Evolutionary conservation across 805 yeast species (phyloP).

Genomic region (Wickerhamomyces silvicola): DNA sequence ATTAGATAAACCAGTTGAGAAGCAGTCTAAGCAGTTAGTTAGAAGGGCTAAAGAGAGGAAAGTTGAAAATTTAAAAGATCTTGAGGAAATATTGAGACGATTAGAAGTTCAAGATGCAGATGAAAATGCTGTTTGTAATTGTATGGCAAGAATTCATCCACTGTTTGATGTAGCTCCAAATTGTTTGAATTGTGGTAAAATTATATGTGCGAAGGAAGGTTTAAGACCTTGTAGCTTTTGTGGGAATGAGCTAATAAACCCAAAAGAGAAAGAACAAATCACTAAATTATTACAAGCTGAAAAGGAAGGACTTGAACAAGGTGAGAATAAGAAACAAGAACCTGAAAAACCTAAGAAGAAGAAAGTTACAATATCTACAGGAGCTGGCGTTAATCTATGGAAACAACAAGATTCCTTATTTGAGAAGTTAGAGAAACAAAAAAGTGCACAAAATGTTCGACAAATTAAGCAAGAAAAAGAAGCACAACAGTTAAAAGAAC

Average conservation of each 20-base stretch:
- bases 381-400: conserved; percentile 61
- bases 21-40: conserved; percentile 24
- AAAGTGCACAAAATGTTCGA: conserved; percentile 26
- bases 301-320: conserved; percentile 36
- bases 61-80: conserved; percentile 53
- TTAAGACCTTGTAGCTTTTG: conserved; percentile 86
- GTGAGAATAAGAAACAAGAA: conserved; percentile 9
- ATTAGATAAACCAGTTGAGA: conserved; percentile 32
- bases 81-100: conserved; percentile 54
- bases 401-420: conserved; percentile 62
- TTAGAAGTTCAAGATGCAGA: conserved; percentile 34
- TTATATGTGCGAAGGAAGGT: conserved; percentile 87
- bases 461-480: conserved; percentile 30
- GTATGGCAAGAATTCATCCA: conserved; percentile 87
- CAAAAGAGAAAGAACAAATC: conserved; percentile 56
- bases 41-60: conserved; percentile 36
- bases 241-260: conserved; percentile 56
- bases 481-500: conserved; percentile 32
- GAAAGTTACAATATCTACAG: conserved; percentile 49
- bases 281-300: conserved; percentile 47
- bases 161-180: conserved; percentile 87
- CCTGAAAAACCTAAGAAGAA: conserved; percentile 28
- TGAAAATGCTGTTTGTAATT: conserved; percentile 47
- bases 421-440: conserved; percentile 48
- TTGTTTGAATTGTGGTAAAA: conserved; percentile 90